These are phyloP conservation scores for Dothideomycetes sp. DNA, from an alignment of 2,329 filamentous ascomycete genomes.

Conservation along the genomic window DNA sequence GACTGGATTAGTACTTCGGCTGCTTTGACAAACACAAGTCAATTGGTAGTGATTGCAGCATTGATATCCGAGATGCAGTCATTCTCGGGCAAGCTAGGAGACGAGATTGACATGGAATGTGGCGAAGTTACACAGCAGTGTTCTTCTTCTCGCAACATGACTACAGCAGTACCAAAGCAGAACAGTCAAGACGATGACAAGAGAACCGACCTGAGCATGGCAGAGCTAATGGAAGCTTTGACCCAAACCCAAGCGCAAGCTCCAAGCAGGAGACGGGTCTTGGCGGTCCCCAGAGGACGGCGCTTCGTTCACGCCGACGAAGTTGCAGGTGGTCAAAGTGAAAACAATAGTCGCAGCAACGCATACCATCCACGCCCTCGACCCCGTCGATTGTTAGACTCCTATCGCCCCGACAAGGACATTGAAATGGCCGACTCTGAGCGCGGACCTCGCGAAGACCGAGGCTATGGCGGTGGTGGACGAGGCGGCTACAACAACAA, in stretches of 20 bases:
- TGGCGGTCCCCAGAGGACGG: too few species aligned
- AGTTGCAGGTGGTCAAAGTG: neutral
- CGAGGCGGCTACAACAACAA: constrained; percentile 36
- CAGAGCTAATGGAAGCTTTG: neutral
- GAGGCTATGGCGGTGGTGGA: constrained; percentile 29
- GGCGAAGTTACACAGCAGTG: too few species aligned
- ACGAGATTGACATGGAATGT: too few species aligned
- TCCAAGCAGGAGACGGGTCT: too few species aligned
- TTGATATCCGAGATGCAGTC: constrained; percentile 1
- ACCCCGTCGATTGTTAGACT: constrained; percentile 2
- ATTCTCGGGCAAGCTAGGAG: constrained; percentile 1
- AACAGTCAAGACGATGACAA: too few species aligned
- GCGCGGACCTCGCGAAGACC: constrained; percentile 17
- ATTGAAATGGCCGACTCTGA: constrained; percentile 20
- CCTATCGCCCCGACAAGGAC: neutral
- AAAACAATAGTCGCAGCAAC: constrained; percentile 1
- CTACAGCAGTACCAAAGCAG: too few species aligned
- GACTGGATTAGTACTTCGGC: too few species aligned
- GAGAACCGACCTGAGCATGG: too few species aligned
- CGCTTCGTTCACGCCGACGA: neutral
- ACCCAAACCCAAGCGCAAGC: neutral
- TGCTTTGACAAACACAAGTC: too few species aligned
- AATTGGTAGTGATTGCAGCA: too few species aligned
- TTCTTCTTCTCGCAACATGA: too few species aligned
- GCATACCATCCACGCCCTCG: neutral